Evolutionary conservation across 83 land plant genomes (phyloP).

Genomic region (Picea abies): DNA sequence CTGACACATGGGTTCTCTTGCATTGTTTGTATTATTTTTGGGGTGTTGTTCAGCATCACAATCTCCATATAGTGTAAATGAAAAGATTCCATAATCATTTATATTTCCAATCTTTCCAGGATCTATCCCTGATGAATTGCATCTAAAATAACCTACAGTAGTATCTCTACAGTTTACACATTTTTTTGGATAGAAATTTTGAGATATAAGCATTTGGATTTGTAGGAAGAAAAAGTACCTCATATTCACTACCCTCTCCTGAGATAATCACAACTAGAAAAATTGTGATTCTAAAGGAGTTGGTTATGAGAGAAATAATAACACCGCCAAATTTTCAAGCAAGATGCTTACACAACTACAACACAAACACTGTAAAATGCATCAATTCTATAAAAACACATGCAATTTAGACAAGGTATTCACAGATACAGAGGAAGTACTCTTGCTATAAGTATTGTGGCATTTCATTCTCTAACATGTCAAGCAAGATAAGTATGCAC

Average conservation of each 20-base stretch:
- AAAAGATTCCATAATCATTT: slow-evolving; percentile 1
- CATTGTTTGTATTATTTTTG: too few relatives aligned
- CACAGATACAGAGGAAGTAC: background rate
- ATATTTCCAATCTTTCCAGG: slow-evolving; percentile 40
- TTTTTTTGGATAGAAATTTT: background rate
- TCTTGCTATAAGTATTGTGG: background rate
- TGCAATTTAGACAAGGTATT: too few relatives aligned
- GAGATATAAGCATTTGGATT: background rate
- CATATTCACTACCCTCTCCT: background rate
- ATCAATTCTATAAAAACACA: too few relatives aligned
- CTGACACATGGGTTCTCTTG: too few relatives aligned
- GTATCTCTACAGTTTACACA: slow-evolving; percentile 33
- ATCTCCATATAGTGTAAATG: background rate
- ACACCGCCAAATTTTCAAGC: too few relatives aligned
- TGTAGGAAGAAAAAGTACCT: background rate
- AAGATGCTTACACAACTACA: too few relatives aligned
- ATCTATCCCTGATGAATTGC: slow-evolving; percentile 26
- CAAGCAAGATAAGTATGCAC: too few relatives aligned
- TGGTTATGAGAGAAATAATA: background rate
- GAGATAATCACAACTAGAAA: background rate
- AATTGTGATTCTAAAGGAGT: background rate
- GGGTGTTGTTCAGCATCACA: too few relatives aligned
- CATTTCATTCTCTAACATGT: too few relatives aligned
- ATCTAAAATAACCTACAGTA: slow-evolving; percentile 19
- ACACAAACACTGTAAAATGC: too few relatives aligned